Conservation (phyloP, 2,329 filamentous ascomycete genomes). For the Coniochaeta sp. region DNA sequence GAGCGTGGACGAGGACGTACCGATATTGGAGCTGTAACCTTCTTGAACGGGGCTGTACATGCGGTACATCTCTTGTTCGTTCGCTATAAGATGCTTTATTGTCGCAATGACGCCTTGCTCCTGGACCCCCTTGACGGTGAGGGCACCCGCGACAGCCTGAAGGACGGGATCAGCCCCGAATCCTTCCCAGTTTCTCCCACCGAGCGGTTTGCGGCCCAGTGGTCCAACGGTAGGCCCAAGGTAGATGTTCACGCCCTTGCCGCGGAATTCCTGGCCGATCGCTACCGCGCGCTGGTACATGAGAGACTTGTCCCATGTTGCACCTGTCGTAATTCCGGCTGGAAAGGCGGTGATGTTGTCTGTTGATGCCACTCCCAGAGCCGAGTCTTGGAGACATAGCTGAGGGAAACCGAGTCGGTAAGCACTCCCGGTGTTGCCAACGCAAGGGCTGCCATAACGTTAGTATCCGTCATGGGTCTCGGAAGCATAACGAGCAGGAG, state of each 20-base stretch:
- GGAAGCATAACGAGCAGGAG: neutral
- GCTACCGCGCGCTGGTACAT: conserved; percentile 62
- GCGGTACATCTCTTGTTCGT: conserved; percentile 63
- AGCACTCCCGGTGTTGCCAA: conserved; percentile 70
- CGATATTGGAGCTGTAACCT: conserved; percentile 50
- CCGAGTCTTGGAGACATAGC: conserved; percentile 65
- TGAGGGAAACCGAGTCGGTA: conserved; percentile 63
- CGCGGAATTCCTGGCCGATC: conserved; percentile 63
- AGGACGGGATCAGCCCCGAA: conserved; percentile 66
- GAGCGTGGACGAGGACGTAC: conserved; percentile 49
- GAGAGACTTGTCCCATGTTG: conserved; percentile 67
- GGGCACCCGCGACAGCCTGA: conserved; percentile 63
- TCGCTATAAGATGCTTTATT: conserved; percentile 68
- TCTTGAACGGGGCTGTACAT: conserved; percentile 46
- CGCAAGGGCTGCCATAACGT: conserved; percentile 46
- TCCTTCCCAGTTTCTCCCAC: conserved; percentile 69
- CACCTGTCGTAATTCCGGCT: conserved; percentile 68
- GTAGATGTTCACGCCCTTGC: conserved; percentile 66
- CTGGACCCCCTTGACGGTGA: conserved; percentile 75
- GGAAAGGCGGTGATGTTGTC: conserved; percentile 74
- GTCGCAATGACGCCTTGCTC: conserved; percentile 76
- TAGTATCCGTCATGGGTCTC: conserved; percentile 2
- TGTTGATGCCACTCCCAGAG: conserved; percentile 63
- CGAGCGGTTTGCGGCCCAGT: conserved; percentile 63
- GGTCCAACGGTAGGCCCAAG: conserved; percentile 66